Conservation (phyloP, 805 yeast genomes). For the Phaffomyces thermotolerans region DNA sequence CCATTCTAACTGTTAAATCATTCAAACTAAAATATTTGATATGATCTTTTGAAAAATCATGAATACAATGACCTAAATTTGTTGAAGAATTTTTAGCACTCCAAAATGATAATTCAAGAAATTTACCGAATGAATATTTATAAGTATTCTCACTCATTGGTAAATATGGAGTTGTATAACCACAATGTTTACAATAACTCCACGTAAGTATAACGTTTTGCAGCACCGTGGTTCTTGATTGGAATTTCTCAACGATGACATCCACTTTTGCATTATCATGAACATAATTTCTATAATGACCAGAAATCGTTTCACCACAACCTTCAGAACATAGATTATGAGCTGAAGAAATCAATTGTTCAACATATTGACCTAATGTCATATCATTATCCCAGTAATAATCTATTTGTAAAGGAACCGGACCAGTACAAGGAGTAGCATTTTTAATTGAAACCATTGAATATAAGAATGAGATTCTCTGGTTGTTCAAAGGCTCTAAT, state of each 20-base stretch:
- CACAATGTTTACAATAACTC: conserved; percentile 84
- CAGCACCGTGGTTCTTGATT: conserved; percentile 49
- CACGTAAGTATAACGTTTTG: conserved; percentile 75
- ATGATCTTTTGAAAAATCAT: conserved; percentile 77
- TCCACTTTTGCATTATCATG: conserved; percentile 83
- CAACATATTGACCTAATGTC: conserved; percentile 83
- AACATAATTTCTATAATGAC: conserved; percentile 81
- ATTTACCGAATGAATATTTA: conserved; percentile 90
- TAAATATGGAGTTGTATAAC: conserved; percentile 63
- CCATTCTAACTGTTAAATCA: conserved; percentile 72
- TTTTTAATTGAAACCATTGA: conserved; percentile 78
- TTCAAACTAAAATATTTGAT: conserved; percentile 78
- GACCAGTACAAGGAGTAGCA: conserved; percentile 91
- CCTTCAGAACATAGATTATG: conserved; percentile 67
- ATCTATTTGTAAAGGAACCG: conserved; percentile 75
- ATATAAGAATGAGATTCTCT: conserved; percentile 68
- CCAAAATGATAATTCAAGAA: conserved; percentile 81
- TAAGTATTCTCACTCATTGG: conserved; percentile 84
- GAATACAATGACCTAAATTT: conserved; percentile 62
- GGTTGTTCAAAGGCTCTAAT: conserved; percentile 68
- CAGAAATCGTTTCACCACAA: conserved; percentile 62
- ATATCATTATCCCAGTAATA: conserved; percentile 88
- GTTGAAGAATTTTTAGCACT: conserved; percentile 45
- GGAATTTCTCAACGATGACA: conserved; percentile 58
- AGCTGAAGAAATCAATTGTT: conserved; percentile 66